A percentile compares a stretch with the other conserved stretches of the same genome.
phyloP scores from a whole-genome alignment of 1,284 basidiomycete species.

The Fistulina hepatica region DNA sequence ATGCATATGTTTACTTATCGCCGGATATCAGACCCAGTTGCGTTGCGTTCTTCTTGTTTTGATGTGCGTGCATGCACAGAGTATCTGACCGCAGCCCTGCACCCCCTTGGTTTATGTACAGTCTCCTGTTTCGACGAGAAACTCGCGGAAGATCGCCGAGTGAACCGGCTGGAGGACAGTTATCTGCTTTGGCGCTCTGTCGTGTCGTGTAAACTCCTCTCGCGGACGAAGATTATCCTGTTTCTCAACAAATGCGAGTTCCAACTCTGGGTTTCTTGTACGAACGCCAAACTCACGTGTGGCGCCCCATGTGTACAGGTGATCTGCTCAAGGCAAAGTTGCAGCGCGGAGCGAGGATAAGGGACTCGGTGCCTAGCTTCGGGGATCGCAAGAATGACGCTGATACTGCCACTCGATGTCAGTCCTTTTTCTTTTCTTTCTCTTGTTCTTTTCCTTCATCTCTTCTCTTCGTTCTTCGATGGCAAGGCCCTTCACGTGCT shows the following conservation, averaged over 20 bases:
- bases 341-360: constrained; percentile 12
- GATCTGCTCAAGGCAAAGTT: constrained; percentile 47
- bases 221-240: constrained; percentile 39
- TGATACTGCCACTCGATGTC: constrained; percentile 42
- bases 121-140: constrained; percentile 67
- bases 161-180: constrained; percentile 65
- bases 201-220: constrained; percentile 50
- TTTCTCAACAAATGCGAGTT: constrained; percentile 13
- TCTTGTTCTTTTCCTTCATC: background rate
- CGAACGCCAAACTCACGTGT: constrained; percentile 5
- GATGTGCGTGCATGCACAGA: background rate
- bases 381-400: constrained; percentile 12
- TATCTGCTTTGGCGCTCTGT: constrained; percentile 62
- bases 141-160: constrained; percentile 51
- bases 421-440: background rate
- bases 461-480: background rate
- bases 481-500: background rate
- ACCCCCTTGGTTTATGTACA: constrained; percentile 10
- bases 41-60: background rate
- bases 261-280: background rate
- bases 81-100: background rate
- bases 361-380: constrained; percentile 11
- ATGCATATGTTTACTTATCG: no score
- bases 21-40: no score
- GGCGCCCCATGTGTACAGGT: constrained; percentile 26